Percentiles rank a stretch among this genome's conserved stretches.
phyloP scores from a whole-genome alignment of 2,329 filamentous ascomycete species.

The Pseudogymnoascus sp. region DNA sequence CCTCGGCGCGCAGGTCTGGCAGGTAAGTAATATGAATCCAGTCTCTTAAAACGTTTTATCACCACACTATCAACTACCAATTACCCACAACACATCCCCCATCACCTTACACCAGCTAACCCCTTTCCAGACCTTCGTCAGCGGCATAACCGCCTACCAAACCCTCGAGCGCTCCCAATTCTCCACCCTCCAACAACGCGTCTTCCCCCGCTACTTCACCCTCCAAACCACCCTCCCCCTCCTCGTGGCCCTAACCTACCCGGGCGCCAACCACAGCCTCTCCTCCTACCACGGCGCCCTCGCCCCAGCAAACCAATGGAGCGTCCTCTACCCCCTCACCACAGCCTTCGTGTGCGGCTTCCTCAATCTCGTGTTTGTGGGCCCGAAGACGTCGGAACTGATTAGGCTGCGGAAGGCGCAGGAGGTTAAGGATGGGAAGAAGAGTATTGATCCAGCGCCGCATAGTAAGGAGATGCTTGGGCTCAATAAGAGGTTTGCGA shows the following conservation, averaged over 20 bases:
- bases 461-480: slow-evolving; percentile 77
- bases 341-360: slow-evolving; percentile 63
- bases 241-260: slow-evolving; percentile 70
- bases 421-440: slow-evolving; percentile 84
- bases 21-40: slow-evolving; percentile 41
- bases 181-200: slow-evolving; percentile 64
- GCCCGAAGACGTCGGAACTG: slow-evolving; percentile 64
- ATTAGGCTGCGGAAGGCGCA: slow-evolving; percentile 73
- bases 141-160: slow-evolving; percentile 66
- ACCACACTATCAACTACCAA: not conserved
- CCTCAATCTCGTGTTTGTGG: slow-evolving; percentile 60
- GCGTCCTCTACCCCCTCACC: slow-evolving; percentile 58
- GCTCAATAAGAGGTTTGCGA: slow-evolving; percentile 70
- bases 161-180: slow-evolving; percentile 73
- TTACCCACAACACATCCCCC: not conserved
- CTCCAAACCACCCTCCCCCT: slow-evolving; percentile 70
- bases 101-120: no score
- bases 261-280: slow-evolving; percentile 26
- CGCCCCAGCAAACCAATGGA: slow-evolving; percentile 50
- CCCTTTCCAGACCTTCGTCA: slow-evolving; percentile 74
- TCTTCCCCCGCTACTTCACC: slow-evolving; percentile 84
- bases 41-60: not conserved
- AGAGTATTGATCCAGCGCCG: slow-evolving; percentile 67
- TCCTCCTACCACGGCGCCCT: slow-evolving; percentile 40
- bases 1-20: slow-evolving; percentile 78